A percentile compares a stretch with the other conserved stretches of the same genome.
phyloP scores from a whole-genome alignment of 2,329 filamentous ascomycete species.

The Raffaelea ambrosiae region DNA sequence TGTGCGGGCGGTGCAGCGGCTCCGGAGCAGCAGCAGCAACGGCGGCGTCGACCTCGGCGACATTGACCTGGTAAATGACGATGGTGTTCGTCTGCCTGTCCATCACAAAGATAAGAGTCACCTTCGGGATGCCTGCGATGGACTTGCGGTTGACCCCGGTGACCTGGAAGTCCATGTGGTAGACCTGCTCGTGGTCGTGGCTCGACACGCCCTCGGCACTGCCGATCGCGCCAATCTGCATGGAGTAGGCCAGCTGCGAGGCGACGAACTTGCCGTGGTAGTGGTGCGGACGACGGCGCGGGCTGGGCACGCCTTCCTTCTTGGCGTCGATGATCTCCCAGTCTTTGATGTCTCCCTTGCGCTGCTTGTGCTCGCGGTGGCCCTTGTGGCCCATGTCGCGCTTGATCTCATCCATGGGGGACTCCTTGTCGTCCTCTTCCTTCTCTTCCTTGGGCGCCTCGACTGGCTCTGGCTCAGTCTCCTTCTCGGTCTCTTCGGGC shows the following conservation, averaged over 20 bases:
- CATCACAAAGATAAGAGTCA: slow-evolving; percentile 56
- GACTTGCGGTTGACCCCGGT: slow-evolving; percentile 50
- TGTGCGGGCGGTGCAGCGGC: not conserved
- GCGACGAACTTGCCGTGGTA: slow-evolving; percentile 8
- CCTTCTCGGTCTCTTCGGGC: not conserved
- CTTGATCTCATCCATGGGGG: not conserved
- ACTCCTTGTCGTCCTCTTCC: not conserved
- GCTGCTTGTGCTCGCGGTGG: slow-evolving; percentile 6
- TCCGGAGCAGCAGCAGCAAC: too few relatives aligned
- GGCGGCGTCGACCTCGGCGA: slow-evolving; percentile 17
- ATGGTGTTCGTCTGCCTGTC: slow-evolving; percentile 41
- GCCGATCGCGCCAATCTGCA: slow-evolving; percentile 33
- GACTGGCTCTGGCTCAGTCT: not conserved
- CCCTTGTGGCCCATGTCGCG: not conserved
- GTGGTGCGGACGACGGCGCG: too few relatives aligned
- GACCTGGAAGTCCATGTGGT: slow-evolving; percentile 48
- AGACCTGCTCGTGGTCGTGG: slow-evolving; percentile 42
- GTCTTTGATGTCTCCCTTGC: too few relatives aligned
- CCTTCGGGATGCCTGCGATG: slow-evolving; percentile 42
- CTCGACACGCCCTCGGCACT: slow-evolving; percentile 42
- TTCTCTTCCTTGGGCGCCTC: not conserved
- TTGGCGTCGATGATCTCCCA: slow-evolving; percentile 2
- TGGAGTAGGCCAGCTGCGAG: slow-evolving; percentile 39
- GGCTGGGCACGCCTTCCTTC: slow-evolving; percentile 1
- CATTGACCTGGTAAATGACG: slow-evolving; percentile 40